phyloP scores from a whole-genome alignment of 2,329 filamentous ascomycete species.

The Phialocephala subalpina region DNA sequence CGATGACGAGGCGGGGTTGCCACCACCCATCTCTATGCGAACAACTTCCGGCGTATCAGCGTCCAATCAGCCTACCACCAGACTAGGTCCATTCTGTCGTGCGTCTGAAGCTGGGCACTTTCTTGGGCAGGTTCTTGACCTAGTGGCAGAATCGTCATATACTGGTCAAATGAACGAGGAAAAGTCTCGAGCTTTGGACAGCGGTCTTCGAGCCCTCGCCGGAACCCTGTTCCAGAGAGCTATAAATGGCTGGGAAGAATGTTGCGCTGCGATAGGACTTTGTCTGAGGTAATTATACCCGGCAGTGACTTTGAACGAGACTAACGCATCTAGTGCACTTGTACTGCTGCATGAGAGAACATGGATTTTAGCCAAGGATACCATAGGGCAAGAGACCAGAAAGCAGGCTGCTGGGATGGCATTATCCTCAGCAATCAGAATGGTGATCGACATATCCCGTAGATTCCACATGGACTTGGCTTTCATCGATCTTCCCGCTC shows the following conservation, averaged over 20 bases:
- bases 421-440: slow-evolving; percentile 32
- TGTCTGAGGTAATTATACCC: slow-evolving; percentile 26
- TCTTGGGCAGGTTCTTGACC: slow-evolving; percentile 30
- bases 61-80: slow-evolving; percentile 31
- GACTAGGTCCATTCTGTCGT: slow-evolving; percentile 35
- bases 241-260: slow-evolving; percentile 37
- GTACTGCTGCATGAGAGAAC: slow-evolving; percentile 32
- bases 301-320: background rate
- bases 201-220: slow-evolving; percentile 24
- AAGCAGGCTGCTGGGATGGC: slow-evolving; percentile 30
- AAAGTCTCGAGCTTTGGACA: slow-evolving; percentile 24
- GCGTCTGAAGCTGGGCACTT: slow-evolving; percentile 32
- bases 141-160: slow-evolving; percentile 26
- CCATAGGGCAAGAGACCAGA: slow-evolving; percentile 10
- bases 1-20: slow-evolving; percentile 30
- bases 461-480: slow-evolving; percentile 34
- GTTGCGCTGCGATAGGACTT: slow-evolving; percentile 34
- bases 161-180: slow-evolving; percentile 24
- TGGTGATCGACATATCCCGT: slow-evolving; percentile 34
- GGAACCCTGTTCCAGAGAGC: slow-evolving; percentile 30
- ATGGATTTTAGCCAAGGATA: slow-evolving; percentile 18
- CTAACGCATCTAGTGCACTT: slow-evolving; percentile 31
- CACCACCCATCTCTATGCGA: slow-evolving; percentile 23
- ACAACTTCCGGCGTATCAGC: slow-evolving; percentile 31
- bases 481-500: slow-evolving; percentile 33